Conservation (phyloP, 805 yeast species). For the Candida sanyiensis region DNA sequence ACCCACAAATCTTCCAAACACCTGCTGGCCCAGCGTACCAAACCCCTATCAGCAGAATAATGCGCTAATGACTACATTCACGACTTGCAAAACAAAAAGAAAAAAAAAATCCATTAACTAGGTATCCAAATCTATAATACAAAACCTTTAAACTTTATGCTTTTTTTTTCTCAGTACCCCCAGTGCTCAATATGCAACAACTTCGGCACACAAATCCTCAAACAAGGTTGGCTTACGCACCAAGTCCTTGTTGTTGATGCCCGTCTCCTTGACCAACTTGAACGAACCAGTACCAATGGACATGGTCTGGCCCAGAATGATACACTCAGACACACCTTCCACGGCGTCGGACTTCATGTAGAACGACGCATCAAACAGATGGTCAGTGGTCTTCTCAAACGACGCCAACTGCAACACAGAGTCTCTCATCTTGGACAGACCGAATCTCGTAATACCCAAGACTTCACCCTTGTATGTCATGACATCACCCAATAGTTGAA, state of each 20-base stretch:
- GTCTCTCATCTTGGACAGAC: slow-evolving; percentile 97
- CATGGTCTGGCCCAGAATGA: slow-evolving; percentile 97
- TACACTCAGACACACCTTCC: slow-evolving; percentile 97
- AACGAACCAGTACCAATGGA: slow-evolving; percentile 96
- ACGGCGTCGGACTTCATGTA: slow-evolving; percentile 93
- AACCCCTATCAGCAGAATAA: slow-evolving; percentile 23
- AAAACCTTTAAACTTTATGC: background rate
- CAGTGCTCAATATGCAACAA: slow-evolving; percentile 4
- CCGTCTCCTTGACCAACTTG: slow-evolving; percentile 64
- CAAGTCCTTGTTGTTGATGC: slow-evolving; percentile 38
- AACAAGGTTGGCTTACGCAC: slow-evolving; percentile 40
- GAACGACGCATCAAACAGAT: slow-evolving; percentile 95
- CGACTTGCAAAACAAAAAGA: background rate
- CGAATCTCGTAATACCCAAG: slow-evolving; percentile 95
- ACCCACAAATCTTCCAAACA: slow-evolving; percentile 16
- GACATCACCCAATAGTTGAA: slow-evolving; percentile 94
- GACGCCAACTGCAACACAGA: slow-evolving; percentile 95
- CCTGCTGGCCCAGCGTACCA: slow-evolving; percentile 18
- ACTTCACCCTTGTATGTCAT: slow-evolving; percentile 99
- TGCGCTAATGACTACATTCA: slow-evolving; percentile 15
- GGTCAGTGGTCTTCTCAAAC: slow-evolving; percentile 97
- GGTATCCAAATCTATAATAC: slow-evolving; percentile 8
- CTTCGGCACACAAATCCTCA: slow-evolving; percentile 33
- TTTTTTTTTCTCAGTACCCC: background rate
- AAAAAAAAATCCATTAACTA: background rate